phyloP scores from a whole-genome alignment of 768 basidiomycete genomes.

The Clitopilus passeckerianus region DNA sequence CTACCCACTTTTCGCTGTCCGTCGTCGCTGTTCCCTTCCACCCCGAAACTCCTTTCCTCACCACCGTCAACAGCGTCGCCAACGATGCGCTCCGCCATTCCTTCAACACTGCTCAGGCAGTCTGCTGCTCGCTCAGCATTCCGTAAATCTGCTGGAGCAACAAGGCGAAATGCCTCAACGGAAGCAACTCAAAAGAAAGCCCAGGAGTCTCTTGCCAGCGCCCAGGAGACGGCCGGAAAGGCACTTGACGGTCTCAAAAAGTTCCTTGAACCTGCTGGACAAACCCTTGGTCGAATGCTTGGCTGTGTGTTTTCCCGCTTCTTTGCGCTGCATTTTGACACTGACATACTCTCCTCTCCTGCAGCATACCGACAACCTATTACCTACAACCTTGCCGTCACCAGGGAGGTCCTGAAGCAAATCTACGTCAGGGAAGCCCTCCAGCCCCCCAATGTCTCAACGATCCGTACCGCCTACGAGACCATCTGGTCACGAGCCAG shows the following conservation, averaged over 20 bases:
- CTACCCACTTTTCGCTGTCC: neutral
- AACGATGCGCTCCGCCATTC: constrained; percentile 20
- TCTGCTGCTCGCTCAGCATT: constrained; percentile 23
- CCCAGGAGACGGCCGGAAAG: constrained; percentile 52
- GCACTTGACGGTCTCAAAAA: constrained; percentile 46
- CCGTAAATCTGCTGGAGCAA: constrained; percentile 23
- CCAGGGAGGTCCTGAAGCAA: constrained; percentile 71
- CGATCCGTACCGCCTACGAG: constrained; percentile 55
- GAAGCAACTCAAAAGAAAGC: constrained; percentile 64
- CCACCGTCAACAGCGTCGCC: neutral
- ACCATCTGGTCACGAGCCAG: constrained; percentile 60
- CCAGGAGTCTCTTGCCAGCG: constrained; percentile 56
- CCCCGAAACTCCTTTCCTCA: neutral
- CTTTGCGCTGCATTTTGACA: neutral
- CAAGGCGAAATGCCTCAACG: constrained; percentile 32
- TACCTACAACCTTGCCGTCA: constrained; percentile 73
- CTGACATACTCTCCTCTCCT: neutral
- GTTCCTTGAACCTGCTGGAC: constrained; percentile 39
- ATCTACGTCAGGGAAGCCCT: constrained; percentile 70
- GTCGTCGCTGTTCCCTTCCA: neutral
- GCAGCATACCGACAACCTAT: constrained; percentile 72
- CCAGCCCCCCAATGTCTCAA: constrained; percentile 57
- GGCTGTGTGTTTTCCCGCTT: constrained; percentile 25
- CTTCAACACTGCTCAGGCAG: constrained; percentile 21
- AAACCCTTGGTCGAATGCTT: constrained; percentile 54